A percentile compares a stretch with the other conserved stretches of the same genome.
These are phyloP conservation scores for Fomes fomentarius DNA, from an alignment of 1,284 basidiomycete species.

Conservation along the genomic window DNA sequence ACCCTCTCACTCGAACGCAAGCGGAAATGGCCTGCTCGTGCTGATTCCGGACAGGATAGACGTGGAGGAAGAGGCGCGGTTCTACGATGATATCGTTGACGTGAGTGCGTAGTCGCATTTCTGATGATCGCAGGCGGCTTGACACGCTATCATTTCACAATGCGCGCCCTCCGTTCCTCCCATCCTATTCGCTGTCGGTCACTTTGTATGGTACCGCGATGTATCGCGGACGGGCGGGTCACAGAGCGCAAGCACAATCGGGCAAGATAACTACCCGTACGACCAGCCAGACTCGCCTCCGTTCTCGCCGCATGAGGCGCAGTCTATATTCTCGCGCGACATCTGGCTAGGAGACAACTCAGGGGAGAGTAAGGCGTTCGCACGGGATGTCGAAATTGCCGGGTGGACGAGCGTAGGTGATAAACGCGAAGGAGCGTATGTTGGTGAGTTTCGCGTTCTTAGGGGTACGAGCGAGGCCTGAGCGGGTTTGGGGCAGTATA, in stretches of 20 bases:
- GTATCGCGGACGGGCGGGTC: neutral
- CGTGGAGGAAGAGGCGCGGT: slow-evolving; percentile 48
- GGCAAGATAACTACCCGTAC: slow-evolving; percentile 16
- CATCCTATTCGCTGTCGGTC: too few species aligned
- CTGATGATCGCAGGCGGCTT: slow-evolving; percentile 9
- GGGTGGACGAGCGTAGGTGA: slow-evolving; percentile 76
- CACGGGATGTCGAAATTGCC: slow-evolving; percentile 61
- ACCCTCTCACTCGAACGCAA: slow-evolving; percentile 6
- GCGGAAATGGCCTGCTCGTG: slow-evolving; percentile 30
- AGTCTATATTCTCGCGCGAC: slow-evolving; percentile 62
- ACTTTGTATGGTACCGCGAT: neutral
- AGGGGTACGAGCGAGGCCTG: neutral
- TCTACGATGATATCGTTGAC: slow-evolving; percentile 51
- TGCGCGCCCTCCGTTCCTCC: too few species aligned
- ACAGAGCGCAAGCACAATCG: slow-evolving; percentile 21
- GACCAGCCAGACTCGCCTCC: slow-evolving; percentile 25
- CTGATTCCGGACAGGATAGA: slow-evolving; percentile 43
- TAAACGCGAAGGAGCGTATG: slow-evolving; percentile 58
- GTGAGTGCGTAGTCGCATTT: slow-evolving; percentile 29
- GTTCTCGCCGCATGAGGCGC: slow-evolving; percentile 41
- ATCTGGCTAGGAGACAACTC: slow-evolving; percentile 67
- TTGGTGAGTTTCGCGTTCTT: slow-evolving; percentile 45
- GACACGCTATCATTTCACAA: neutral
- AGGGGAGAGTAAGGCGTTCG: slow-evolving; percentile 55
- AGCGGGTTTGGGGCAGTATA: slow-evolving; percentile 45